Base-by-base conservation (phyloP, 805 yeast species). In the Trichomonascus vanleenenianus region DNA sequence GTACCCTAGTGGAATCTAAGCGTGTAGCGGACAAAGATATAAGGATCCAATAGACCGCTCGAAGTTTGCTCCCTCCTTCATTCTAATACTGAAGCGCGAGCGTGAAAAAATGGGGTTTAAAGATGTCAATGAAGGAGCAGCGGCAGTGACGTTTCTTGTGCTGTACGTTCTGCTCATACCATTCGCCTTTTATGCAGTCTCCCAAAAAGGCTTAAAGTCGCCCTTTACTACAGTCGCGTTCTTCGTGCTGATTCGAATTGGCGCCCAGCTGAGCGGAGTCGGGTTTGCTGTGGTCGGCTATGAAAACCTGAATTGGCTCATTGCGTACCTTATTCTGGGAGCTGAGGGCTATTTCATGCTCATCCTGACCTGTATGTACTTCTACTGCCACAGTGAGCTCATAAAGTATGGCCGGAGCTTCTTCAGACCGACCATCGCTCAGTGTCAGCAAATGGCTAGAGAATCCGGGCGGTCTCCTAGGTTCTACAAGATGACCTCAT, bases 341-440 rank as follows among this genome's bases (percentile, higher is more conserved):
- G 52, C 52, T 11, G 54, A 51, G 38, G 54, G 54, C 5, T 51
- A 51, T 25, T 49, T 51, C 37, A 41, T 48, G 11, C 38, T 50
- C 10, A 46, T 50, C 10, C 43, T 50, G 35, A 25, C 48, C 18
- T 45, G 47, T 9, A 46, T 48, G 34, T 32, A 43, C 18, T 50
- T 46, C 27, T 42, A 41, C 27, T 32, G 42, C 43, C 8, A 41
- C 12, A 20, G 36, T 30, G 34, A 35, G 39, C 20, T 32, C 8
- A 27, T 19, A 30, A 15, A 15, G 16, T 31, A 8, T 10, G 39
- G 43, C 33, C 14, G 33, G 11, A 32, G 39, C 22, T 11, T n/a
- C 15, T 20, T 32, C 33, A 15, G 19, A 8, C 44, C 44, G n/a
- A 35, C 39, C 14, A 3, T 31, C 9, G n/a, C 14, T n/a, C 20